phyloP scores from a whole-genome alignment of 441 rosid genomes.

The Eutrema salsugineum region DNA sequence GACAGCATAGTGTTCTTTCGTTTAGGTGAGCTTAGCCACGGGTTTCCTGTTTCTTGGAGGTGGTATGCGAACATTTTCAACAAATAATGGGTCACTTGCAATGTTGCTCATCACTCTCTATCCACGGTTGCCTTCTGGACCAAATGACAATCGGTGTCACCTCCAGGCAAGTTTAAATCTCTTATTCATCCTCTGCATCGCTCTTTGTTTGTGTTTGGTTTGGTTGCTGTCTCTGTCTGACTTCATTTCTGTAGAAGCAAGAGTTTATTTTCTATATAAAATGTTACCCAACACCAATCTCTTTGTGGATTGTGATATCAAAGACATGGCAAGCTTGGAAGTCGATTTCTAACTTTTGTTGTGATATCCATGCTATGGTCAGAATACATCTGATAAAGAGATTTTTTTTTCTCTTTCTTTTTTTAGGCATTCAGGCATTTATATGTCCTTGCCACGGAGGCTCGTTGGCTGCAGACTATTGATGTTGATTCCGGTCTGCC shows the following conservation, averaged over 20 bases:
- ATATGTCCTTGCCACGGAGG: slow-evolving; percentile 94
- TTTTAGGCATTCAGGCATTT: slow-evolving; percentile 97
- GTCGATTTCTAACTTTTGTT: slow-evolving; percentile 10
- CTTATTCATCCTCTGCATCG: neutral
- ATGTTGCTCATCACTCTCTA: slow-evolving; percentile 88
- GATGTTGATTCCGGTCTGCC: slow-evolving; percentile 97
- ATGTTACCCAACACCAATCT: slow-evolving; percentile 7
- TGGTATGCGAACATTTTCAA: slow-evolving; percentile 91
- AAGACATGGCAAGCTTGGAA: slow-evolving; percentile 16
- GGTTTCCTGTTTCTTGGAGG: slow-evolving; percentile 99
- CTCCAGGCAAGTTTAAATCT: slow-evolving; percentile 68
- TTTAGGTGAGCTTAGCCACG: slow-evolving; percentile 88
- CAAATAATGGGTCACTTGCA: slow-evolving; percentile 80
- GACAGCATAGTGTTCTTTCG: slow-evolving; percentile 19
- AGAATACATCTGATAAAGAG: slow-evolving; percentile 4
- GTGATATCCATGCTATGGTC: slow-evolving; percentile 9
- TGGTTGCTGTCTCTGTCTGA: slow-evolving; percentile 2
- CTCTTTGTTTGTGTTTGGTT: slow-evolving; percentile 3
- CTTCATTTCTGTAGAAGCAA: neutral
- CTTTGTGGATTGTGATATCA: slow-evolving; percentile 10
- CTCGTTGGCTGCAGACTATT: slow-evolving; percentile 96
- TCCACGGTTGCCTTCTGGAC: slow-evolving; percentile 95
- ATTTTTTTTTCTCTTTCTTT: slow-evolving; percentile 9
- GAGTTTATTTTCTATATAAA: neutral
- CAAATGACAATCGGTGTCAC: slow-evolving; percentile 99